phyloP scores from a whole-genome alignment of 129 eudicot species.

The Helichrysum umbraculigerum region DNA sequence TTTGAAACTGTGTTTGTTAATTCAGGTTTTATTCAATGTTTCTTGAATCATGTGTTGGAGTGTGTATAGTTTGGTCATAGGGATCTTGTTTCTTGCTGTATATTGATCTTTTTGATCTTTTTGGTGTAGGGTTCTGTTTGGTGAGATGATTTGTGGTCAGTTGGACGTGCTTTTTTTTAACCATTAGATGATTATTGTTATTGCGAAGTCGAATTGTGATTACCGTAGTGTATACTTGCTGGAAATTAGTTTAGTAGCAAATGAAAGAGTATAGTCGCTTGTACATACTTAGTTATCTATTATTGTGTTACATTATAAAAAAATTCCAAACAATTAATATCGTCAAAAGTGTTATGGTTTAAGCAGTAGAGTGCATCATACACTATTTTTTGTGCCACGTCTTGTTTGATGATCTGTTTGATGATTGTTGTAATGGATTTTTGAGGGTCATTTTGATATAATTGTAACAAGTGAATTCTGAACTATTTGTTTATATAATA shows the following conservation, averaged over 20 bases:
- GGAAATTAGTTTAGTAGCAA: background rate
- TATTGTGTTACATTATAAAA: too few relatives aligned
- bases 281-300: too few relatives aligned
- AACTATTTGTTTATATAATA: too few relatives aligned
- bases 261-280: background rate
- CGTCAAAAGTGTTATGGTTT: background rate
- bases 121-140: background rate
- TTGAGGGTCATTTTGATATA: background rate
- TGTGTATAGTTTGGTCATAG: background rate
- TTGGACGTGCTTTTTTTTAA: background rate
- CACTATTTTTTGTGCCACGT: background rate
- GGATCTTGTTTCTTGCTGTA: background rate
- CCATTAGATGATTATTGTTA: background rate
- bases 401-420: background rate
- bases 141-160: background rate
- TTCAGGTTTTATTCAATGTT: background rate
- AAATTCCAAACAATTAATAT: too few relatives aligned
- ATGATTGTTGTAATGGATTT: background rate
- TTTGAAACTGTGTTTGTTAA: too few relatives aligned
- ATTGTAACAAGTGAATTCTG: background rate
- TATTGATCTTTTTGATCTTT: background rate
- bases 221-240: background rate
- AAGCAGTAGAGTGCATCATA: background rate
- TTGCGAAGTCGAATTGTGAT: background rate
- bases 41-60: background rate